Conservation (phyloP, 2,329 filamentous ascomycete genomes). For the Cordyceps cateniannulata region DNA sequence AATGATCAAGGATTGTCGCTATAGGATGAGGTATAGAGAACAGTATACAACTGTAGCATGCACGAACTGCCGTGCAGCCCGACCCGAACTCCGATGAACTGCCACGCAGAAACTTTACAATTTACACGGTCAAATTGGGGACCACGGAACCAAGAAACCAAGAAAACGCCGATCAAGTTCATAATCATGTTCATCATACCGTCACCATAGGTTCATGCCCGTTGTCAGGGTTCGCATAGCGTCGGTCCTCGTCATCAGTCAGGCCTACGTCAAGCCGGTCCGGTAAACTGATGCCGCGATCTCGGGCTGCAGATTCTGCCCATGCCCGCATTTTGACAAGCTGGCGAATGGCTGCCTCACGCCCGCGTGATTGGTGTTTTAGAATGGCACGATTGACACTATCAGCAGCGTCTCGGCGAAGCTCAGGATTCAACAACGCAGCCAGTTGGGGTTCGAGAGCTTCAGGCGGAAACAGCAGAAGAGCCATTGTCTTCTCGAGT, state of each 20-base stretch:
- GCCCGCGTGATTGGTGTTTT: conserved; percentile 60
- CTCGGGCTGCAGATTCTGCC: conserved; percentile 62
- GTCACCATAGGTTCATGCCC: conserved; percentile 48
- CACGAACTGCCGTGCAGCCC: conserved; percentile 4
- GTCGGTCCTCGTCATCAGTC: conserved; percentile 29
- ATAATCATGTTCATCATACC: conserved; percentile 29
- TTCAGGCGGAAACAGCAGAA: conserved; percentile 82
- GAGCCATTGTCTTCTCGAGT: conserved; percentile 85
- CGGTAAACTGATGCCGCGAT: conserved; percentile 26
- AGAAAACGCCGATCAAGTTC: conserved; percentile 4
- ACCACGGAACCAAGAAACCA: conserved; percentile 15
- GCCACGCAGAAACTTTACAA: neutral
- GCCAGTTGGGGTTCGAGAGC: conserved; percentile 70
- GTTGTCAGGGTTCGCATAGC: conserved; percentile 26
- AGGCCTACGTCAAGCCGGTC: conserved; percentile 32
- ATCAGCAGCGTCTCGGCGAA: conserved; percentile 78
- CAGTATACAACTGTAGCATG: neutral
- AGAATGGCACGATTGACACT: conserved; percentile 87
- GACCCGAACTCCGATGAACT: conserved; percentile 1
- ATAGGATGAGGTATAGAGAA: neutral
- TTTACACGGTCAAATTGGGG: neutral
- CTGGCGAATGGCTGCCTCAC: conserved; percentile 75
- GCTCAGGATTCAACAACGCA: conserved; percentile 67
- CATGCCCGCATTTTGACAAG: conserved; percentile 78
- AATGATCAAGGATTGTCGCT: neutral